Base-by-base conservation (phyloP, 2,329 filamentous ascomycete species). In the Talaromyces sp. region DNA sequence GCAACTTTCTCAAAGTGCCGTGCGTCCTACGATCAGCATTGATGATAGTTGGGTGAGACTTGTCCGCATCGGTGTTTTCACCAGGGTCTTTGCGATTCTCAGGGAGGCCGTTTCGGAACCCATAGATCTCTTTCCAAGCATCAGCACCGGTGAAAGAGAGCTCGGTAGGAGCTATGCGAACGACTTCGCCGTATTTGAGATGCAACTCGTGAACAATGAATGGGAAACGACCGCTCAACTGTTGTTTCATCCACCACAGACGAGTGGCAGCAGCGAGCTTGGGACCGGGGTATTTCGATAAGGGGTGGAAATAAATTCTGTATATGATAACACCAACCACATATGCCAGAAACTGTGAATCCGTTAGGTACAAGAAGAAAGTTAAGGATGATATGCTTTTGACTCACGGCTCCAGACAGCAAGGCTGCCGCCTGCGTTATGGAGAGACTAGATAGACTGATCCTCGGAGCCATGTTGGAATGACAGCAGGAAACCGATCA, bases 211-310 rank as follows among this genome's bases (percentile, higher is more conserved):
- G 55, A 36, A 57, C 36, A 17, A 50, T 51, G 13, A 57, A 57
- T 39, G 46, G 45, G 45, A 57, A 52, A 8, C 46, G 45, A n/a
- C 55, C 55, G 33, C 46, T 50, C 6, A 57, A 43, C 13, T 50
- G 46, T 17, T 57, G 55, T 28, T 43, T 51, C 55, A 57, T 50
- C 45, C 45, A 57, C 55, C 45, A 52, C n/a, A 57, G 35, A 28
- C 55, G 45, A 39, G 64, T 66, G 22, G 59, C 33, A 2, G 61
- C 62, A 8, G 66, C 65, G 19, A 67, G 61, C 21, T 64, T 66
- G 1, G 70, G 70, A 1, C 71, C 70, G 2, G 70, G 70, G 37
- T 71, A 67, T 17, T 65, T 65, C 17, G 64, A 64, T 39, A 73
- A 54, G 1, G 67, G 70, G 53, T 67, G 66, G 19, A 71, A 61